Conservation (phyloP, 2,329 filamentous ascomycete species). For the Leptosphaerulina australis region DNA sequence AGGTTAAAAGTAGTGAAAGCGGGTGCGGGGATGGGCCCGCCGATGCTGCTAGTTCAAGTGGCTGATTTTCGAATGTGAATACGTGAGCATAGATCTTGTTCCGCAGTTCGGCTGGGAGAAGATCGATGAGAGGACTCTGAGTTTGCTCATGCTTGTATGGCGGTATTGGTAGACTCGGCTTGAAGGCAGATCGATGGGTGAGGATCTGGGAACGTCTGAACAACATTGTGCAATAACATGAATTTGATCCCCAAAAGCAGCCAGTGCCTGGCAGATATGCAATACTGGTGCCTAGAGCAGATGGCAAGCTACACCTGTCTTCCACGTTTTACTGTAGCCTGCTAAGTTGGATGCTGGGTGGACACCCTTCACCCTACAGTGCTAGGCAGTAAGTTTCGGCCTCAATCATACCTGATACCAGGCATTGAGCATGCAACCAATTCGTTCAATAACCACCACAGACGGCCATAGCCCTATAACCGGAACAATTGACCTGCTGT, state of each 20-base stretch:
- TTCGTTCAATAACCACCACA: no score
- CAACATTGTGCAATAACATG: not conserved
- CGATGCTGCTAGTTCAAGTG: not conserved
- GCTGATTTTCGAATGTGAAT: not conserved
- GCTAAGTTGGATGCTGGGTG: not conserved
- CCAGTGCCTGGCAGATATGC: not conserved
- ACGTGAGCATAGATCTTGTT: conserved; percentile 18
- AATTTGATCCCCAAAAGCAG: not conserved
- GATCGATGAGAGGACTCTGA: conserved; percentile 9
- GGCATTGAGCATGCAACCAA: no score
- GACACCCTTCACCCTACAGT: no score
- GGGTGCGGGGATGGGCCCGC: conserved; percentile 4
- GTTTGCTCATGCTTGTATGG: not conserved
- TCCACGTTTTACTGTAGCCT: not conserved
- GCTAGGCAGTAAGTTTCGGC: no score
- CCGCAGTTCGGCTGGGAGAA: conserved; percentile 15
- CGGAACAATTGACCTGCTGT: no score
- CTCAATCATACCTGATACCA: no score
- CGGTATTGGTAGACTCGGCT: not conserved
- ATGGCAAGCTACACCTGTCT: conserved; percentile 1
- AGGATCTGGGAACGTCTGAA: not conserved
- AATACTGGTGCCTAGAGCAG: conserved; percentile 1
- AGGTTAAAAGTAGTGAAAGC: conserved; percentile 17
- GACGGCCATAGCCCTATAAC: no score
- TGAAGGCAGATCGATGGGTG: not conserved